These are phyloP conservation scores for Solanum hybrid DNA, from an alignment of 305 asterid genomes.

Conservation along the genomic window DNA sequence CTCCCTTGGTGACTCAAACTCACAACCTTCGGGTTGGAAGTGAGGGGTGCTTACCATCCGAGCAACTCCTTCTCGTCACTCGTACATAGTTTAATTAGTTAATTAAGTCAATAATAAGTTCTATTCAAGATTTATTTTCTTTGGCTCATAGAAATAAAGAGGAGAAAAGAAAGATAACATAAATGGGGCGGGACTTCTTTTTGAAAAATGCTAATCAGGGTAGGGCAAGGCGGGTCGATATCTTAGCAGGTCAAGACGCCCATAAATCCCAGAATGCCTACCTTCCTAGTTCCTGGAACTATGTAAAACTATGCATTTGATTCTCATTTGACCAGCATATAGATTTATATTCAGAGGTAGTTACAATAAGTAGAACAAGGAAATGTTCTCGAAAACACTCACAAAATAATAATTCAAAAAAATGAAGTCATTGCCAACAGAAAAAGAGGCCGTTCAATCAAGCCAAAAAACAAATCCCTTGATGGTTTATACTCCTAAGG, in stretches of 20 bases:
- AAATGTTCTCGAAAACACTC: not conserved
- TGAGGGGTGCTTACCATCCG: too few relatives aligned
- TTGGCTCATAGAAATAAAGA: not conserved
- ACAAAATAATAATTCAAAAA: not conserved
- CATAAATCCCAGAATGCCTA: not conserved
- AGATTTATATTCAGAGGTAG: not conserved
- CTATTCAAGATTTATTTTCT: not conserved
- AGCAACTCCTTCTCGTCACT: too few relatives aligned
- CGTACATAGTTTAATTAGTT: not conserved
- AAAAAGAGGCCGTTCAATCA: conserved; percentile 15
- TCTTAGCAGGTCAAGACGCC: not conserved
- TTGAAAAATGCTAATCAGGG: not conserved
- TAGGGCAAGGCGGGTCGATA: not conserved
- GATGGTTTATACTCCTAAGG: conserved; percentile 20
- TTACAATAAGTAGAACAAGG: not conserved
- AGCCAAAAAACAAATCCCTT: conserved; percentile 1
- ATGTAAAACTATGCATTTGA: not conserved
- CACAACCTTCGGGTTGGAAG: too few relatives aligned
- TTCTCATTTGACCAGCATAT: not conserved
- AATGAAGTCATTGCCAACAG: not conserved
- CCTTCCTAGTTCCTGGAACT: not conserved
- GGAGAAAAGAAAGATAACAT: not conserved
- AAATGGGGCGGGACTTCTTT: not conserved
- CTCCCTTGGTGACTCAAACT: too few relatives aligned
- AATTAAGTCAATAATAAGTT: not conserved